Percentiles rank a stretch among this genome's conserved stretches.
Conservation (phyloP, 805 yeast species). For the Saccharomycopsis fodiens region DNA sequence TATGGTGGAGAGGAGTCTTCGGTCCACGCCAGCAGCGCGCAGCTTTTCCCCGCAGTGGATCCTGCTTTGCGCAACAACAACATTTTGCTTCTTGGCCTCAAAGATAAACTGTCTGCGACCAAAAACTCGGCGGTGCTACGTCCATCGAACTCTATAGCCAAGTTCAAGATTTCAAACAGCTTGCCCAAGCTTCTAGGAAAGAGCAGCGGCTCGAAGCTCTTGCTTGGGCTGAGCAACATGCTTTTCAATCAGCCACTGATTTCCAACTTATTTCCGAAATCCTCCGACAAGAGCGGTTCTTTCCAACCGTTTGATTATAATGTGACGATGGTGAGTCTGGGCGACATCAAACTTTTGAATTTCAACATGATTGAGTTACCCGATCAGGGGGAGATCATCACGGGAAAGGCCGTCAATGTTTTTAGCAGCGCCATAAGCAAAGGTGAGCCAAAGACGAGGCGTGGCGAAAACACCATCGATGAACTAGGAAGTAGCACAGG, state of each 20-base stretch:
- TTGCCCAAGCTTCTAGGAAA: too few relatives aligned
- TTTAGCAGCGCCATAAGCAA: not conserved
- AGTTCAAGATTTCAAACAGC: not conserved
- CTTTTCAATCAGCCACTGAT: constrained; percentile 1
- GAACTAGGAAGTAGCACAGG: too few relatives aligned
- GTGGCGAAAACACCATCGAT: not conserved
- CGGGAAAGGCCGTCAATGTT: constrained; percentile 2
- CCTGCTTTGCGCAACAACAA: constrained; percentile 12
- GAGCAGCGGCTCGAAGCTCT: not conserved
- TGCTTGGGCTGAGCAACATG: not conserved
- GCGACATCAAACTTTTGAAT: constrained; percentile 5
- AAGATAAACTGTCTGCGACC: not conserved
- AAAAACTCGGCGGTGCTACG: constrained; percentile 2
- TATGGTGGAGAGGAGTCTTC: not conserved
- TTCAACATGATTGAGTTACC: constrained; percentile 5
- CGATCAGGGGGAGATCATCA: constrained; percentile 2
- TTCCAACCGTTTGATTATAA: not conserved
- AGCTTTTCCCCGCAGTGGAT: not conserved
- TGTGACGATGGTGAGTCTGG: not conserved
- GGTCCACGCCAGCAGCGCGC: not conserved
- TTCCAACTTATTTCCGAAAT: not conserved
- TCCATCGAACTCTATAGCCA: constrained; percentile 3
- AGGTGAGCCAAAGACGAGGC: too few relatives aligned
- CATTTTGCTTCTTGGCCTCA: not conserved
- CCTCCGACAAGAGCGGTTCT: not conserved